Evolutionary conservation across 257 asterid genomes (phyloP), one percentile per base, ranked within the genome.

Genomic region (Ehretia macrophylla): DNA sequence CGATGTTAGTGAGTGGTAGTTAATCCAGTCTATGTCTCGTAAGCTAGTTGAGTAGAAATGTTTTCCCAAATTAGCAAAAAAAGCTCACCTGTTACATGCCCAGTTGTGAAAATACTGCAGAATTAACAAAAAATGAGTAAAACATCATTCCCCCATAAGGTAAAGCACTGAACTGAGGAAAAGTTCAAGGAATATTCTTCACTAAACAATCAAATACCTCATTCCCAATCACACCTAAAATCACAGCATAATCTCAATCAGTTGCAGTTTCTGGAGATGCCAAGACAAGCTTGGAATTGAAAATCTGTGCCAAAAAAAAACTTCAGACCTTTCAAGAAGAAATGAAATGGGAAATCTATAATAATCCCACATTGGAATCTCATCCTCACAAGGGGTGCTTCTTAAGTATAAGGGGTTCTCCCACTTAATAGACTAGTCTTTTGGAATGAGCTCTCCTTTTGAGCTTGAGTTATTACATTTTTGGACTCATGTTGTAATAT

Each of bases 21-120:
- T n/a, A n/a, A n/a, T n/a, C n/a, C n/a, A n/a, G n/a, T n/a, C n/a
- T n/a, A n/a, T n/a, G n/a, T n/a, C n/a, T n/a, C n/a, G n/a, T n/a
- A n/a, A n/a, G n/a, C n/a, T n/a, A n/a, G n/a, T n/a, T n/a, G n/a
- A n/a, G n/a, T n/a, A n/a, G n/a, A n/a, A n/a, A n/a, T n/a, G n/a
- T n/a, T n/a, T n/a, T n/a, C n/a, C n/a, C n/a, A n/a, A n/a, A n/a
- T n/a, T n/a, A n/a, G n/a, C n/a, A n/a, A n/a, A n/a, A n/a, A n/a
- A n/a, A 51, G 67, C 80, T 44, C 64, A 92, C 97, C 99, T 85
- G 86, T 92, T 92, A 63, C 99, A 97, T 12, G 99, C 86, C 99
- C 99, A 92, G 74, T 88, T 92, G 94, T 92, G 99, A 60, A 92
- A 92, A 64, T 92, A 92, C 99, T 91, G 95, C 91, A 81, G 51